A percentile compares a stretch with the other conserved stretches of the same genome.
Evolutionary conservation across 768 basidiomycete species (phyloP).

Genomic region (Macrolepiota albuminosa): DNA sequence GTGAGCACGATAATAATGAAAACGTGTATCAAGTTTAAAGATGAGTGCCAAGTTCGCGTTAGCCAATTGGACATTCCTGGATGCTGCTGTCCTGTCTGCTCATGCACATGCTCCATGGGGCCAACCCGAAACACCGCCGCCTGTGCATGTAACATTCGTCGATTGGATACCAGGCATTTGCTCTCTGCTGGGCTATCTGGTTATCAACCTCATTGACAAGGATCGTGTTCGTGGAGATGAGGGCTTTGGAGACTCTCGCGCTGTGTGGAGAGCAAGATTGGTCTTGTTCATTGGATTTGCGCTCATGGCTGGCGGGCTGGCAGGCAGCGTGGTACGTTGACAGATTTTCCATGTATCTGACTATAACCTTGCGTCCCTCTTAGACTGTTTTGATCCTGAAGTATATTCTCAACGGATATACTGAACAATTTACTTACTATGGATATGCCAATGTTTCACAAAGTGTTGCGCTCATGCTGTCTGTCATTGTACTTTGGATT

Average conservation of each 20-base stretch:
- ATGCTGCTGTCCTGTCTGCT: slow-evolving; percentile 86
- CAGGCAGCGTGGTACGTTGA: slow-evolving; percentile 87
- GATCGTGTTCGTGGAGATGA: slow-evolving; percentile 78
- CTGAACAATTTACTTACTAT: slow-evolving; percentile 80
- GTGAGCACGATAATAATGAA: slow-evolving; percentile 45
- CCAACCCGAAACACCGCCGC: slow-evolving; percentile 54
- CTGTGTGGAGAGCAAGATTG: slow-evolving; percentile 88
- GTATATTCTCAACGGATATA: slow-evolving; percentile 71
- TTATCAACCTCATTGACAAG: slow-evolving; percentile 95
- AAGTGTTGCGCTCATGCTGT: slow-evolving; percentile 81
- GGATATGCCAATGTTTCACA: slow-evolving; percentile 96
- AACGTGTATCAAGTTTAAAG: not conserved
- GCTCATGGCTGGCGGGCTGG: slow-evolving; percentile 94
- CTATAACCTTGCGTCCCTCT: not conserved
- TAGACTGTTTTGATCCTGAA: slow-evolving; percentile 90
- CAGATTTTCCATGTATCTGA: not conserved
- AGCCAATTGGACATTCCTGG: slow-evolving; percentile 93
- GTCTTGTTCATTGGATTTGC: slow-evolving; percentile 95
- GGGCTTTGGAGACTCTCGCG: slow-evolving; percentile 72
- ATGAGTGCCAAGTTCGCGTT: slow-evolving; percentile 71
- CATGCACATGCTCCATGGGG: slow-evolving; percentile 77
- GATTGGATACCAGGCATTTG: slow-evolving; percentile 99
- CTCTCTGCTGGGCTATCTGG: slow-evolving; percentile 85
- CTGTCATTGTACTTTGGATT: slow-evolving; percentile 86
- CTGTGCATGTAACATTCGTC: slow-evolving; percentile 79